Base-by-base conservation (phyloP, 1,284 basidiomycete species). In the Ustilago trichophora region DNA sequence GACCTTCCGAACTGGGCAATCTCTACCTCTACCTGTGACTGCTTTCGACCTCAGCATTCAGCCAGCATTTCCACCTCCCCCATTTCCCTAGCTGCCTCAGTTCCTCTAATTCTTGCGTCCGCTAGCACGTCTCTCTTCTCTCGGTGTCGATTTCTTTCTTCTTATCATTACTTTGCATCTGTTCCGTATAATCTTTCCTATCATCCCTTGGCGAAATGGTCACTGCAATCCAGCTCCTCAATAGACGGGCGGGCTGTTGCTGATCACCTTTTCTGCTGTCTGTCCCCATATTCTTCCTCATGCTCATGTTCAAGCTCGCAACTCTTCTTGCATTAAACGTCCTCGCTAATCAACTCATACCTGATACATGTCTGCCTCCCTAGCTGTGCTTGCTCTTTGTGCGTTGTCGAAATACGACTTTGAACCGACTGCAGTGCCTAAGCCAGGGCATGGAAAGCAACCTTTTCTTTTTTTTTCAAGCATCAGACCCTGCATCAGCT, bases 401-500 rank as follows among this genome's bases (percentile, higher is more conserved):
- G n/a, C n/a, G n/a, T n/a, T n/a, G n/a, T n/a, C n/a, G n/a, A n/a
- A n/a, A n/a, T n/a, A n/a, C n/a, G n/a, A n/a, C n/a, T n/a, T n/a
- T n/a, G n/a, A n/a, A n/a, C n/a, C n/a, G n/a, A n/a, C n/a, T n/a
- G n/a, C n/a, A n/a, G n/a, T n/a, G n/a, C n/a, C n/a, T n/a, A n/a
- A n/a, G n/a, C n/a, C n/a, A n/a, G n/a, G n/a, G n/a, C n/a, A n/a
- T n/a, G n/a, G n/a, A n/a, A n/a, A n/a, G n/a, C n/a, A n/a, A n/a
- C n/a, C n/a, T n/a, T 7, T 29, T 26, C 6, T 29, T 26, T 19
- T 6, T 16, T 11, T 18, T 16, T 32, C 2, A 27, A 12, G 26
- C 15, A n/a, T 6, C 22, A 31, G 53, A 55, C 53, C 53, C 53
- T 55, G 53, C 53, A 55, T 35, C 45, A 26, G 19, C 53, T 10